These are phyloP conservation scores for Blastobotrys apis DNA, from an alignment of 1,139 yeast species.

Conservation along the genomic window DNA sequence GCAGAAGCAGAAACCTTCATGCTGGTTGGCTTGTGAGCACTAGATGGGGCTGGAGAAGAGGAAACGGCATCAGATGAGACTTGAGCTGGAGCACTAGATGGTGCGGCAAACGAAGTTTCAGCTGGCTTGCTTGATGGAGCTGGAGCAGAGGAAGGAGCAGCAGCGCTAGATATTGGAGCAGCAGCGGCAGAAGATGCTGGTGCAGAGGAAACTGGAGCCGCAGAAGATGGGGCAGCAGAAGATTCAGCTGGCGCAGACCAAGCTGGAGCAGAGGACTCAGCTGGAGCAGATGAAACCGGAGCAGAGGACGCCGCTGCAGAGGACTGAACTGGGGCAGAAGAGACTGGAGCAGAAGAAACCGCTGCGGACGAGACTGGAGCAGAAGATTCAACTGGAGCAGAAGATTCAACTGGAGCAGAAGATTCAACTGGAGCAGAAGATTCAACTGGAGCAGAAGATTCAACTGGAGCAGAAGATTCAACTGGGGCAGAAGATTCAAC, in stretches of 20 bases:
- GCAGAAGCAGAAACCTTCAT: too few species aligned
- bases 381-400: conserved; percentile 4
- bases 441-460: conserved; percentile 1
- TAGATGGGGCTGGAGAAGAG: too few species aligned
- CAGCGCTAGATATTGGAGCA: background rate
- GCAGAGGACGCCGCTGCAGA: background rate
- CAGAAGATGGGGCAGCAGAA: background rate
- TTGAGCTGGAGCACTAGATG: background rate
- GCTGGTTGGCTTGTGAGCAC: too few species aligned
- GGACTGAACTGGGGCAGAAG: background rate
- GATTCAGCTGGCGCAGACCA: background rate
- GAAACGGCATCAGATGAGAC: conserved; percentile 1
- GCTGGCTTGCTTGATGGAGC: conserved; percentile 1
- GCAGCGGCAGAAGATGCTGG: too few species aligned
- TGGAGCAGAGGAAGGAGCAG: conserved; percentile 1
- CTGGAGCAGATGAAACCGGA: background rate
- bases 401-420: background rate
- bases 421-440: conserved; percentile 1
- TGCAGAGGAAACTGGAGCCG: too few species aligned
- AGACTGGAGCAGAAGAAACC: conserved; percentile 7
- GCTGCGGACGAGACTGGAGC: background rate
- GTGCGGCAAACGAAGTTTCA: background rate
- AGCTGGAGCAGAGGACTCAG: background rate
- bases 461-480: conserved; percentile 2
- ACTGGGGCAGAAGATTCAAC: background rate